Base-by-base conservation (phyloP, 2,329 filamentous ascomycete species). In the Alternaria triticina region DNA sequence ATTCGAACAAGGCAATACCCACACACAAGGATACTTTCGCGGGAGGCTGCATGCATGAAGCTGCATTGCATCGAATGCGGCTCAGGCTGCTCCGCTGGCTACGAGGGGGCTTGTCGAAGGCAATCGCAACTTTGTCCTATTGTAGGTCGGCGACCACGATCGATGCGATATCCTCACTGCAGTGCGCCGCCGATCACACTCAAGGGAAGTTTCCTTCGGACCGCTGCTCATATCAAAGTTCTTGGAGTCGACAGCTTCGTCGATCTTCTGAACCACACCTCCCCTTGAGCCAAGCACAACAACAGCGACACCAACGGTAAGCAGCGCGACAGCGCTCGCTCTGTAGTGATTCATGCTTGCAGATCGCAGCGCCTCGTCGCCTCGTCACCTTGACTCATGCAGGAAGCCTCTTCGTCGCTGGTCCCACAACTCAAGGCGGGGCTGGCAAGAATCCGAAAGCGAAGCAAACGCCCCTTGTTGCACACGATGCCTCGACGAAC, bases 381-480 rank as follows among this genome's bases (percentile, higher is more conserved):
- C 17, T 40, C 23, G n/a, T 44, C 12, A 17, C 23, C 15, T 40
- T 59, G 46, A 52, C 47, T 25, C 17, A 52, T 54, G 36, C 28
- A 49, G 27, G 46, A 51, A 47, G 13, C 43, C 22, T 55, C 28
- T n/a, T 46, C 30, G 55, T 64, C 23, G 50, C 28, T 20, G 36
- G 62, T 65, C 54, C 25, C 30, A 62, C 58, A 23, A 25, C 55
- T 9, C 15, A 47, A 27, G 45, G 20, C 46, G 52, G 46, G 47
- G 54, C 43, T 30, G 40, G 52, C 55, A 40, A 22, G 25, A 27
- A 62, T 56, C 59, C 65, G 62, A 33, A 45, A 28, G 49, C 22
- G 46, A 56, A 64, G 43, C 60, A 54, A 33, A 65, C n/a, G 43
- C 22, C 28, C 50, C 20, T 25, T 44, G 51, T 30, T 47, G 55